Percentiles rank a stretch among this genome's conserved stretches.
phyloP scores from a whole-genome alignment of 2,329 filamentous ascomycete genomes.

The Colletotrichum melonis region DNA sequence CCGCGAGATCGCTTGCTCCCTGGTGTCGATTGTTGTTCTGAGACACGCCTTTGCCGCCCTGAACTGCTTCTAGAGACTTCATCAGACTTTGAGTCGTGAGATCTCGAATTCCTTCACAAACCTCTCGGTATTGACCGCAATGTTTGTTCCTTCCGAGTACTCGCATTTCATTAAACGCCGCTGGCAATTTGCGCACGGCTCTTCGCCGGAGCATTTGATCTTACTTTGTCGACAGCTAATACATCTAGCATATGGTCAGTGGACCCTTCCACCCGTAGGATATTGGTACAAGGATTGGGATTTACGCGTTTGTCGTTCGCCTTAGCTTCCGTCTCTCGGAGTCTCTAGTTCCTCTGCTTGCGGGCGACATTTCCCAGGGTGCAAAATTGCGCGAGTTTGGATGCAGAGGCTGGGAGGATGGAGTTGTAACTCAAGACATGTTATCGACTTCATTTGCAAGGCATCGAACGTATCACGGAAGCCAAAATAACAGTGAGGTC shows the following conservation, averaged over 20 bases:
- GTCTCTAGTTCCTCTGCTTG: neutral
- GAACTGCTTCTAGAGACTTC: neutral
- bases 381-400: neutral
- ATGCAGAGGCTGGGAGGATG: neutral
- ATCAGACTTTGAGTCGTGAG: neutral
- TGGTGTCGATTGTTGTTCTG: neutral
- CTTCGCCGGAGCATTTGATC: neutral
- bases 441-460: too few relatives aligned
- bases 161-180: neutral
- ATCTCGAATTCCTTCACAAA: neutral
- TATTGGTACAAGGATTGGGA: neutral
- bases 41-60: neutral
- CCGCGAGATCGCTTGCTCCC: neutral
- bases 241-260: neutral
- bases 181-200: neutral
- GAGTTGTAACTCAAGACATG: neutral
- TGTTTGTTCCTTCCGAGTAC: neutral
- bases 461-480: too few relatives aligned
- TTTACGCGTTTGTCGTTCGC: neutral
- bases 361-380: neutral
- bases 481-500: too few relatives aligned
- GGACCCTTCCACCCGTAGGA: rapidly evolving
- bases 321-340: neutral
- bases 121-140: neutral
- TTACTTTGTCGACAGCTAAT: neutral